A percentile compares a stretch with the other conserved stretches of the same genome.
Evolutionary conservation across 257 asterid species (phyloP).

Genomic region (Eucommia ulmoides): DNA sequence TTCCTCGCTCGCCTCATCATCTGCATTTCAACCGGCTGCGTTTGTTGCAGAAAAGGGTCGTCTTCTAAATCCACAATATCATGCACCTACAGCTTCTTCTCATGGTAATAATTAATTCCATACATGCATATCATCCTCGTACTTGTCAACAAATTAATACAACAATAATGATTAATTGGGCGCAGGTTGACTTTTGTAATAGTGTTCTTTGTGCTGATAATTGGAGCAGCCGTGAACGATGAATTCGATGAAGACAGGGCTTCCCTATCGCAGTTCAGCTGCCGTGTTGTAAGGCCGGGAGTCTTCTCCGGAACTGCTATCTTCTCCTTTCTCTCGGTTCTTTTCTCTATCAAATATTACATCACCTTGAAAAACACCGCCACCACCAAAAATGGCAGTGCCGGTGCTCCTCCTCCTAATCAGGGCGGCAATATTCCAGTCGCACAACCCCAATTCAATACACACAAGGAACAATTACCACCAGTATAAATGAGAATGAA

Average conservation of each 20-base stretch:
- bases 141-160: neutral
- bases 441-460: conserved; percentile 68
- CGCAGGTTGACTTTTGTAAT: conserved; percentile 85
- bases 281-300: conserved; percentile 75
- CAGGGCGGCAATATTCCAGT: conserved; percentile 69
- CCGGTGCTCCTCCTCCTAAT: conserved; percentile 26
- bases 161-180: neutral
- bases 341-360: conserved; percentile 60
- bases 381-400: conserved; percentile 23
- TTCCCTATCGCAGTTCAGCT: conserved; percentile 56
- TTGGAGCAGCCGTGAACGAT: conserved; percentile 86
- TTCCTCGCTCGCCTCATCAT: conserved; percentile 69
- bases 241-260: conserved; percentile 69
- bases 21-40: conserved; percentile 72
- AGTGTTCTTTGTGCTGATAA: conserved; percentile 72
- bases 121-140: neutral
- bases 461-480: no score
- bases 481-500: no score
- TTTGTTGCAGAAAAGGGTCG: conserved; percentile 63
- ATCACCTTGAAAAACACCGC: conserved; percentile 28
- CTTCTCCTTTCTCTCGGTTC: conserved; percentile 54
- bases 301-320: conserved; percentile 84
- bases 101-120: conserved; percentile 45
- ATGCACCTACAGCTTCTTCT: conserved; percentile 61
- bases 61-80: conserved; percentile 62